These are phyloP conservation scores for Arabis alpina DNA, from an alignment of 345 rosid species.

Conservation along the genomic window DNA sequence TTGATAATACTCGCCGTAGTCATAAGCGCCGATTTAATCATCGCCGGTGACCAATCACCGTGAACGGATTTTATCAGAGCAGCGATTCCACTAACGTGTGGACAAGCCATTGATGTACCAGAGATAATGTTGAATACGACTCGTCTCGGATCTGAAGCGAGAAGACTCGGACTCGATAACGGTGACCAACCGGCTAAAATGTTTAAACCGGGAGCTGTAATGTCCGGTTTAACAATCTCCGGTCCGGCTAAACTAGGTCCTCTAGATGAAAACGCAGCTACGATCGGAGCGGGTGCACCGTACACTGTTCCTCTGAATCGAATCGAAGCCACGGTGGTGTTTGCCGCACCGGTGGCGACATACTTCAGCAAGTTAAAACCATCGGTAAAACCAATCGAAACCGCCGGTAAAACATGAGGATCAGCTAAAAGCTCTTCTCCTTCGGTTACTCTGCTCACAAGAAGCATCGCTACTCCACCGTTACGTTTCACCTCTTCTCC, in stretches of 20 bases:
- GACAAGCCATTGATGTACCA: conserved; percentile 93
- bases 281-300: conserved; percentile 61
- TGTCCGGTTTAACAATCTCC: conserved; percentile 72
- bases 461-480: conserved; percentile 75
- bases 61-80: conserved; percentile 68
- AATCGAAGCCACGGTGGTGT: conserved; percentile 53
- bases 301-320: conserved; percentile 60
- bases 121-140: conserved; percentile 70
- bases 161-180: conserved; percentile 49
- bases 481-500: conserved; percentile 60
- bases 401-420: conserved; percentile 69
- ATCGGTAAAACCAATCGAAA: no score
- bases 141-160: conserved; percentile 57
- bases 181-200: conserved; percentile 90
- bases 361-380: conserved; percentile 44
- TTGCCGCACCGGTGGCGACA: conserved; percentile 40
- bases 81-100: conserved; percentile 82
- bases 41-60: conserved; percentile 80
- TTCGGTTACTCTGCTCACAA: conserved; percentile 49
- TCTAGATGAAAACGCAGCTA: conserved; percentile 83
- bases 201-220: conserved; percentile 80
- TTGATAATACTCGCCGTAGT: conserved; percentile 69
- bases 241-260: conserved; percentile 66
- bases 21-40: conserved; percentile 85
- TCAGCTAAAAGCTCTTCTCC: conserved; percentile 75